phyloP scores from a whole-genome alignment of 2,329 filamentous ascomycete genomes.

The Parafenestella ontariensis region DNA sequence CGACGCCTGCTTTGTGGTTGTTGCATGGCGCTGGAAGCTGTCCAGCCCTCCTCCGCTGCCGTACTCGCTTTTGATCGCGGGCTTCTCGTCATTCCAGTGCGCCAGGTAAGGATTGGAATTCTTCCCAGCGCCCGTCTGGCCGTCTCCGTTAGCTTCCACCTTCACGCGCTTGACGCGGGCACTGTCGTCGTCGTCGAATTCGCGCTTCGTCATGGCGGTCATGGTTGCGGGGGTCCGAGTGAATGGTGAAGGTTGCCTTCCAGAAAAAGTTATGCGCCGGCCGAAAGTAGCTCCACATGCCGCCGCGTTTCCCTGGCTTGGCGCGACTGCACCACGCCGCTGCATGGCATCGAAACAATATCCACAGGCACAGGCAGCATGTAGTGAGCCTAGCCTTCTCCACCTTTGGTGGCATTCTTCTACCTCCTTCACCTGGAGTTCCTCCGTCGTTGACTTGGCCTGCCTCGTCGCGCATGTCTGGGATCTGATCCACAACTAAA shows the following conservation, averaged over 20 bases:
- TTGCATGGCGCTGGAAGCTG: conserved; percentile 77
- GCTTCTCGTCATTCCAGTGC: conserved; percentile 74
- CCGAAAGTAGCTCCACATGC: conserved; percentile 18
- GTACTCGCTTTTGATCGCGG: conserved; percentile 40
- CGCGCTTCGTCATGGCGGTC: conserved; percentile 62
- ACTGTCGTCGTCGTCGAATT: conserved; percentile 55
- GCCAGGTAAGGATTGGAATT: conserved; percentile 96
- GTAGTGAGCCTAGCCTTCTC: conserved; percentile 11
- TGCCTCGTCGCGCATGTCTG: conserved; percentile 2
- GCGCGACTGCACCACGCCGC: conserved; percentile 17
- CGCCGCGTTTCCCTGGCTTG: conserved; percentile 13
- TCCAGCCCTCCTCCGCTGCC: conserved; percentile 56
- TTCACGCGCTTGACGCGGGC: conserved; percentile 61
- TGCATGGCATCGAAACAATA: conserved; percentile 13
- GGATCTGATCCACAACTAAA: conserved; percentile 3
- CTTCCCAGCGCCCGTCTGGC: conserved; percentile 59
- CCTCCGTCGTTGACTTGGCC: background rate
- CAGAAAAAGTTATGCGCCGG: conserved; percentile 31
- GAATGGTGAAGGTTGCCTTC: conserved; percentile 8
- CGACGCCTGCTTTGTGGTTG: conserved; percentile 76
- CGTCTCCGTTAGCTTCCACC: conserved; percentile 40
- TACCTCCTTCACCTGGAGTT: background rate
- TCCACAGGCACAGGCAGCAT: conserved; percentile 15
- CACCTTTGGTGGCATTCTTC: conserved; percentile 7
- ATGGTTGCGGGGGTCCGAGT: conserved; percentile 9